Base-by-base conservation (phyloP, 2,329 filamentous ascomycete species). In the Pseudocercospora crystallina region DNA sequence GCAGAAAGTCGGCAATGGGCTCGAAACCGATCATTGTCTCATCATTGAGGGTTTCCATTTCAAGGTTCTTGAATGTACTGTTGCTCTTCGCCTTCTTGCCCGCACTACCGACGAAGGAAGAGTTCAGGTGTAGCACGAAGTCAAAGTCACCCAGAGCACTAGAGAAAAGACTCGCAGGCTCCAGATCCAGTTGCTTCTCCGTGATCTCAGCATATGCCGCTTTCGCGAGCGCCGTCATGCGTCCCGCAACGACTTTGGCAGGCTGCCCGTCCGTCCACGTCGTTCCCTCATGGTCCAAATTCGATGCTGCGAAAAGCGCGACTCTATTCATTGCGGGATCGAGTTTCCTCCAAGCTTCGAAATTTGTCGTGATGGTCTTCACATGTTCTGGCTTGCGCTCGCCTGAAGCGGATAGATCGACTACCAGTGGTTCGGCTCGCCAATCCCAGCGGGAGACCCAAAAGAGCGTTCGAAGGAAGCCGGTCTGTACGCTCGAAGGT, bases 401-500 rank as follows among this genome's bases (percentile, higher is more conserved):
- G 4, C 51, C 45, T 44, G 57, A 53, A 11, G 56, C 62, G 26
- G 61, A 62, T 20, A 89, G 80, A 68, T 96, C 90, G 20, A 96
- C 78, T 31, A 96, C 78, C 30, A 97, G 76, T 1, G 94, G 87
- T 46, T 90, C 85, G 7, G 84, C 78, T 26, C 88, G 83, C 94
- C 94, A 99, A 68, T 97, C 90, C 90, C 94, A 99, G 36, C 84
- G 80, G 1, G 90, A 83, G 11, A 99, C 76, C 68, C 92, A 87
- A 30, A 85, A 75, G 1, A 99, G 75, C 1, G 89, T 88, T 15
- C 91, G 84, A 26, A 95, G 72, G 65, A 99, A 92, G 4, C 89
- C 94, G 0, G 86, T 86, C 61, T 84, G 84, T 8, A 86, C 78
- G 60, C 86, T 92, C 0, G 87, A 86, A 0, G 95, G 92, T 0